Evolutionary conservation across 139 green algal genomes (phyloP).

Genomic region (Micromonas commoda): DNA sequence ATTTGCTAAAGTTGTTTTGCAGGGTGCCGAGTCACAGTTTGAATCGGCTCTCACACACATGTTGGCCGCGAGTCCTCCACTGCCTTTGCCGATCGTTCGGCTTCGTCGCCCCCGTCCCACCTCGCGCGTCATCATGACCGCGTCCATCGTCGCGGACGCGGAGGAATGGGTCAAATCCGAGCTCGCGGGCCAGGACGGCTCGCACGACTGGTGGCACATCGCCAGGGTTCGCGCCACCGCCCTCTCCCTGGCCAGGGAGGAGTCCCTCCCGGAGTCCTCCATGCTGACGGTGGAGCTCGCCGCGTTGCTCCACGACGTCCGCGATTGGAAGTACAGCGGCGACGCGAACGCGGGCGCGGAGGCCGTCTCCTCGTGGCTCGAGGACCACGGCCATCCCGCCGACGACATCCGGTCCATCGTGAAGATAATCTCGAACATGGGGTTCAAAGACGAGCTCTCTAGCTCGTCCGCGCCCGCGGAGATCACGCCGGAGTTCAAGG

Average conservation of each 20-base stretch:
- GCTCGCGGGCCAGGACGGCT: neutral
- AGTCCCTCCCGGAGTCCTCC: neutral
- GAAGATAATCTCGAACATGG: neutral
- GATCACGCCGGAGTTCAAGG: neutral
- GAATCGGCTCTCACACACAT: no score
- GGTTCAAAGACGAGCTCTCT: slow-evolving; percentile 5
- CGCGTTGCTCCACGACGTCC: slow-evolving; percentile 16
- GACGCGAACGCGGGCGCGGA: neutral
- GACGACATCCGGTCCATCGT: no score
- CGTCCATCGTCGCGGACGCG: neutral
- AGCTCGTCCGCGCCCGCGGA: neutral
- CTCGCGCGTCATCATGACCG: neutral
- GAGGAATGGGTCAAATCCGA: neutral
- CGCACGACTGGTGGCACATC: slow-evolving; percentile 23
- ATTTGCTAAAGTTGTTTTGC: no score
- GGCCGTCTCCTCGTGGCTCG: neutral
- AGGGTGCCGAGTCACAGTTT: no score
- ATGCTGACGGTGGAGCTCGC: slow-evolving; percentile 2
- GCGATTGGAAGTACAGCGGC: slow-evolving; percentile 9
- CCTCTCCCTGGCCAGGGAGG: neutral
- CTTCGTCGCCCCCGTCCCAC: no score
- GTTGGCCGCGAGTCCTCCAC: no score
- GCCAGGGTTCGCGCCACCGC: neutral
- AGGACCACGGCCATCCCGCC: no score
- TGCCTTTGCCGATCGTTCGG: no score